Conservation (phyloP, 208 protist genomes). For the Trypanosoma vivax region DNA sequence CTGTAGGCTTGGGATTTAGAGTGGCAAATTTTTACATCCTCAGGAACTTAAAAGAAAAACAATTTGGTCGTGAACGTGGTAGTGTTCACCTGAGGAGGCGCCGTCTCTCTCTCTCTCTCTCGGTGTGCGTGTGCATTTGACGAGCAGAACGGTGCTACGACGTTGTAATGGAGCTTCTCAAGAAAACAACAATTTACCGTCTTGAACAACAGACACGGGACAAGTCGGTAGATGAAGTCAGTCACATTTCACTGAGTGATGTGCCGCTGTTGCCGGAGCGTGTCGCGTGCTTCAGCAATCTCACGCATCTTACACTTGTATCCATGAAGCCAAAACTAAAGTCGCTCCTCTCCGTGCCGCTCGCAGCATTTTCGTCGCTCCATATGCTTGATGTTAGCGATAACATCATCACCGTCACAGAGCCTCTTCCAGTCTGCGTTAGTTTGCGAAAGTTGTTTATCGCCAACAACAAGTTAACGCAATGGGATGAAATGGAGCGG, state of each 20-base stretch:
- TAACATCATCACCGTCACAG: slow-evolving; percentile 50
- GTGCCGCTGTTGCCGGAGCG: slow-evolving; percentile 48
- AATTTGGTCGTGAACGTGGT: no score
- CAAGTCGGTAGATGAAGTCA: slow-evolving; percentile 38
- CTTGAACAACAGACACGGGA: slow-evolving; percentile 63
- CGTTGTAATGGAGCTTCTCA: slow-evolving; percentile 61
- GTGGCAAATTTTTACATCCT: no score
- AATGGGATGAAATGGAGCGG: slow-evolving; percentile 42
- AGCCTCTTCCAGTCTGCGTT: slow-evolving; percentile 14
- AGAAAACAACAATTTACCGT: slow-evolving; percentile 59
- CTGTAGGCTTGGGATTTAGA: no score
- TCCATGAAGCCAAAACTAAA: slow-evolving; percentile 55
- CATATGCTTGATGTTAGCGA: slow-evolving; percentile 79
- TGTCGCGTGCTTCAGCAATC: slow-evolving; percentile 31
- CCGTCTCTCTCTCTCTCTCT: not conserved
- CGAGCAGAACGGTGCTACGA: not conserved
- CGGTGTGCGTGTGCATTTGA: not conserved
- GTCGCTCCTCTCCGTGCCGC: slow-evolving; percentile 23
- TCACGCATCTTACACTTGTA: slow-evolving; percentile 56
- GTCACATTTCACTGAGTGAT: slow-evolving; percentile 49
- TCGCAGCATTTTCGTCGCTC: slow-evolving; percentile 28
- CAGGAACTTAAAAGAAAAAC: no score
- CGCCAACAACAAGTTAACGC: slow-evolving; percentile 58
- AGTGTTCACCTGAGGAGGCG: not conserved
- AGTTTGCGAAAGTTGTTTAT: slow-evolving; percentile 46